A percentile compares a stretch with the other conserved stretches of the same genome.
Conservation (phyloP, 768 basidiomycete genomes). For the Lyophyllum shimeji region DNA sequence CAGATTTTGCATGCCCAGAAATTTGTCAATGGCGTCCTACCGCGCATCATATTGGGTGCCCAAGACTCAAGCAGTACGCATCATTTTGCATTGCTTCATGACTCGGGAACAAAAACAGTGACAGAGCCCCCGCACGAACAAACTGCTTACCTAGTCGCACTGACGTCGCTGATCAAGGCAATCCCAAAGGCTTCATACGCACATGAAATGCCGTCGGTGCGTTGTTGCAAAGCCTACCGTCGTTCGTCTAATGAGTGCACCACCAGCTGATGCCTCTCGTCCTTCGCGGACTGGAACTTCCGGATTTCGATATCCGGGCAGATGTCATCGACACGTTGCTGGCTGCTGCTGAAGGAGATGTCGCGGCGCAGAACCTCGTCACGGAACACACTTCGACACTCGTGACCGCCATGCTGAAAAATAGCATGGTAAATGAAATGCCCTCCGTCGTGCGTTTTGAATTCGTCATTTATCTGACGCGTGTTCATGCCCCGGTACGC, state of each 20-base stretch:
- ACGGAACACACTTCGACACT: conserved; percentile 73
- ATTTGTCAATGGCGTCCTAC: conserved; percentile 71
- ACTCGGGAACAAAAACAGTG: background rate
- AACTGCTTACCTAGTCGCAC: conserved; percentile 76
- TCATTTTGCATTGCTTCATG: background rate
- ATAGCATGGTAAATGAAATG: conserved; percentile 49
- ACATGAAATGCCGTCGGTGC: conserved; percentile 62
- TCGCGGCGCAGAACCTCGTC: conserved; percentile 47
- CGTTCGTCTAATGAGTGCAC: background rate
- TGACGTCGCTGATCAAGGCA: conserved; percentile 77
- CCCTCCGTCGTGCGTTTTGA: conserved; percentile 52
- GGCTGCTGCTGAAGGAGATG: conserved; percentile 62
- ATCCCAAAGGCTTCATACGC: conserved; percentile 76
- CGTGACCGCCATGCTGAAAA: conserved; percentile 69
- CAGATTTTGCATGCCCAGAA: conserved; percentile 77
- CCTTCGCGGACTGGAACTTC: conserved; percentile 78
- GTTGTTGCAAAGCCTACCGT: conserved; percentile 10
- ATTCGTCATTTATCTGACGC: background rate
- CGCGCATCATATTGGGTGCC: conserved; percentile 71
- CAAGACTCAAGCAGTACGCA: conserved; percentile 52
- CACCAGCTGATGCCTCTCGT: conserved; percentile 84
- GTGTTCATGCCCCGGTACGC: background rate
- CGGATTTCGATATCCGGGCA: conserved; percentile 68
- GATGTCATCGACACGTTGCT: conserved; percentile 82
- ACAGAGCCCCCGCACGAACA: conserved; percentile 38